Base-by-base conservation (phyloP, 805 yeast species). In the Candida arabinofermentans region DNA sequence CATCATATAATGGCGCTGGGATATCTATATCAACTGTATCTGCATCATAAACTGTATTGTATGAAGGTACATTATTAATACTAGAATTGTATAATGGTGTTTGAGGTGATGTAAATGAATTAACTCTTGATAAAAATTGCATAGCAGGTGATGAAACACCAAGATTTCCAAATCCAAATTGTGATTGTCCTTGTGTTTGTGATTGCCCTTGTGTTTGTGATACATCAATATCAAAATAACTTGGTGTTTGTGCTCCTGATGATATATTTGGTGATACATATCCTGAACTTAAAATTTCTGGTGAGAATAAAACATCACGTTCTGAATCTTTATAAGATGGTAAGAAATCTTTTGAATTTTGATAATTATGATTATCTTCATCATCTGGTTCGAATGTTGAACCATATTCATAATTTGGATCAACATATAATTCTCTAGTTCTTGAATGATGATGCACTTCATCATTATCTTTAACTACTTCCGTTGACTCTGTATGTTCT, bases 11-110 rank as follows among this genome's bases (percentile, higher is more conserved):
- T 5, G 40, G 36, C 17, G 63, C 52, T n/a, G 59, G 61, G 23
- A 53, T 53, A 21, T 50, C 47, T 3, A 41, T 37, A 27, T 41
- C 44, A 16, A 35, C 41, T 9, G 39, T 47, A n/a, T 57, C 64
- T 35, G 53, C 61, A 33, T 61, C 66, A 36, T 45, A 59, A 5
- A 59, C 57, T 16, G 47, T 40, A 13, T 43, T 44, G 37, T 61
- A 61, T 2, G 49, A 48, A 1, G 66, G 66, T 2, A 56, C 57
- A 9, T 50, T 57, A 6, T 43, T 41, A 22, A 49, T 19, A 2
- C 42, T 18, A 2, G 40, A 34, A 18, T 39, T 42, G 19, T 39
- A 42, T 19, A 27, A 10, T 10, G 45, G 42, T 2, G 35, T 33
- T 10, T 27, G 41, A 19, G 37, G 42, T 26, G 44, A n/a, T 8